Base-by-base conservation (phyloP, 2,329 filamentous ascomycete species). In the Aspergillaceae sp. region DNA sequence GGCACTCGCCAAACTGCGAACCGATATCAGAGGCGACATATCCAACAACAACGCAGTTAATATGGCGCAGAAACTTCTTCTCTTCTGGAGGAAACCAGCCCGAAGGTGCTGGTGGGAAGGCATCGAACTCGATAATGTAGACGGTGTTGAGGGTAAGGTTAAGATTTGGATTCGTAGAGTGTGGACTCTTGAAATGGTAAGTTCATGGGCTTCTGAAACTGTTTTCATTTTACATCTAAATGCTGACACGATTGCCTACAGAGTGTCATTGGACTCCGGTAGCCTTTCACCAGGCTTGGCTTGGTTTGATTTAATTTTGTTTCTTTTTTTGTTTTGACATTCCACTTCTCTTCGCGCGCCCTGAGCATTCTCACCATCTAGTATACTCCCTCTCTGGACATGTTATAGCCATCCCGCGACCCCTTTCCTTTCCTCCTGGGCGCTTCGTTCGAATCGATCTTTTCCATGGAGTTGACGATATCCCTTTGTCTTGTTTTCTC, bases 101-200 rank as follows among this genome's bases (percentile, higher is more conserved):
- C 77, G 92, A 50, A 80, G 92, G 65, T 98, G 92, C 74, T 98
- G 92, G 92, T 98, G 92, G 92, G 92, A 98, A 67, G 92, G 92
- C 27, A 86, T 98, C 34, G 90, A 97, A 66, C 75, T 98, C 40
- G 81, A 92, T 11, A 77, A 87, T 54, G 86, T 98, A 8, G 88
- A 94, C 43, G 92, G 92, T 9, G 85, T 97, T 5, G 82, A 94
- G 43, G 91, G 90, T 44, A 87, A 84, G 65, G 76, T 98, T 56
- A 98, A 98, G 71, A 89, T 98, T 48, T 98, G 92, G 92, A 97
- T 98, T 65, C 79, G 92, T 62, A 80, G 92, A 59, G 92, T 98
- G 49, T 98, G 92, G 92, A 98, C 92, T 49, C 77, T 98, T 48
- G 92, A 98, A 75, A 98, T 98, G 80, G 80, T 83, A 67, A 65